These are phyloP conservation scores for Lactifluus pinguis DNA, from an alignment of 768 basidiomycete species.

Conservation along the genomic window DNA sequence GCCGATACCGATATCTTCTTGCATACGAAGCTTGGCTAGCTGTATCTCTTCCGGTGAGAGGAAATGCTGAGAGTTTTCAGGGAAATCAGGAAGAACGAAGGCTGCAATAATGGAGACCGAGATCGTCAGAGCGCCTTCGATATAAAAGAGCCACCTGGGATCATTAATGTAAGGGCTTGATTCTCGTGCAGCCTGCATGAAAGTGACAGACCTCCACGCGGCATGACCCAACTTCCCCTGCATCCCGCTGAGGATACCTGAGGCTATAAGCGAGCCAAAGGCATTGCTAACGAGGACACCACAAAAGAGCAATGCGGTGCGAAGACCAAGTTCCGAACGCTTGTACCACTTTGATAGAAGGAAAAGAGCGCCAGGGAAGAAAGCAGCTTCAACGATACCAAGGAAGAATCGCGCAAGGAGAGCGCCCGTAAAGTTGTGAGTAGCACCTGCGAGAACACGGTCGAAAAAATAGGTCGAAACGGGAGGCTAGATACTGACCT, in stretches of 20 bases:
- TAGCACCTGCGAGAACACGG: slow-evolving; percentile 8
- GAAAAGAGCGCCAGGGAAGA: slow-evolving; percentile 61
- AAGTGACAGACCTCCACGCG: slow-evolving; percentile 54
- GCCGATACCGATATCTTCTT: slow-evolving; percentile 50
- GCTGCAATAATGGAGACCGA: slow-evolving; percentile 43
- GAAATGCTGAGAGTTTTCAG: slow-evolving; percentile 47
- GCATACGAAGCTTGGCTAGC: slow-evolving; percentile 51
- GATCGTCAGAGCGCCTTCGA: slow-evolving; percentile 55
- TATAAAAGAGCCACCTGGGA: slow-evolving; percentile 61
- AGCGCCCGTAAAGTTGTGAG: slow-evolving; percentile 43
- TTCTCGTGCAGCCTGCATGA: slow-evolving; percentile 4
- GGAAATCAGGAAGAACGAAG: slow-evolving; percentile 70
- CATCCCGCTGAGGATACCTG: slow-evolving; percentile 65
- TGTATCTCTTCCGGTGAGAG: slow-evolving; percentile 47
- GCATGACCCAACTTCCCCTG: slow-evolving; percentile 56
- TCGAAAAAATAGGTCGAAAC: not conserved
- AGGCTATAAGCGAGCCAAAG: slow-evolving; percentile 71
- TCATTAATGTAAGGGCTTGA: not conserved
- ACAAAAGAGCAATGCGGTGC: slow-evolving; percentile 59
- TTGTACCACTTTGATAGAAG: slow-evolving; percentile 68
- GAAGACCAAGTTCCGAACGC: slow-evolving; percentile 56
- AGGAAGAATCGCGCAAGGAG: slow-evolving; percentile 66
- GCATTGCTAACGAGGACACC: slow-evolving; percentile 75
- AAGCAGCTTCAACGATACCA: slow-evolving; percentile 51
- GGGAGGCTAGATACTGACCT: slow-evolving; percentile 23